A percentile compares a stretch with the other conserved stretches of the same genome.
Conservation (phyloP, 169 alveolate genomes). For the Babesia bovis region DNA sequence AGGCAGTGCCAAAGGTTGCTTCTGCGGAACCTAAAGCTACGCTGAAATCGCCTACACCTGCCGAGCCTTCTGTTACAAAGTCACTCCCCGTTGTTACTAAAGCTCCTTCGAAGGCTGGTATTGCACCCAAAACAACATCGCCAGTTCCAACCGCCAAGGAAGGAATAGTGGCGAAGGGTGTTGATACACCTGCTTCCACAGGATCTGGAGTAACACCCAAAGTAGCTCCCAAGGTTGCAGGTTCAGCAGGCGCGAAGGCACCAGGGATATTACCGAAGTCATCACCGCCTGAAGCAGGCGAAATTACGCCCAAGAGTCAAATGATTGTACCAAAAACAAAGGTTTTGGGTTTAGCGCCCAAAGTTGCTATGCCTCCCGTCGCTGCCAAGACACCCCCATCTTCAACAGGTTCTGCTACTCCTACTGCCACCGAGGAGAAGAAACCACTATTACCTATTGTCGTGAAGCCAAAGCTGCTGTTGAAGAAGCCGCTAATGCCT, state of each 20-base stretch:
- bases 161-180: slow-evolving; percentile 1
- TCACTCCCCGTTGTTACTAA: not conserved
- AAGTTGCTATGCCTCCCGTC: slow-evolving; percentile 10
- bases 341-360: slow-evolving; percentile 18
- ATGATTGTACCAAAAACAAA: slow-evolving; percentile 5
- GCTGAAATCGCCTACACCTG: not conserved
- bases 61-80: not conserved
- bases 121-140: not conserved
- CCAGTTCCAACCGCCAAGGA: slow-evolving; percentile 2
- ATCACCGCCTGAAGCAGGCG: not conserved
- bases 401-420: not conserved
- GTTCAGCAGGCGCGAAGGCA: slow-evolving; percentile 2
- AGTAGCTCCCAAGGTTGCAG: slow-evolving; percentile 21
- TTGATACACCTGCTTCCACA: not conserved
- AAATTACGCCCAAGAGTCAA: not conserved
- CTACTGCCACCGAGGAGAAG: slow-evolving; percentile 11
- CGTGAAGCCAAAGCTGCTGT: slow-evolving; percentile 41
- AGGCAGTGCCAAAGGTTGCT: not conserved
- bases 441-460: slow-evolving; percentile 55
- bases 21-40: not conserved
- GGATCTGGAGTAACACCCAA: not conserved
- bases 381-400: slow-evolving; percentile 11
- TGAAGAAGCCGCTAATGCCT: slow-evolving; percentile 61
- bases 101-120: not conserved
- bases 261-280: not conserved